These are phyloP conservation scores for Fusarium albidum DNA, from an alignment of 2,329 filamentous ascomycete genomes.

Conservation along the genomic window DNA sequence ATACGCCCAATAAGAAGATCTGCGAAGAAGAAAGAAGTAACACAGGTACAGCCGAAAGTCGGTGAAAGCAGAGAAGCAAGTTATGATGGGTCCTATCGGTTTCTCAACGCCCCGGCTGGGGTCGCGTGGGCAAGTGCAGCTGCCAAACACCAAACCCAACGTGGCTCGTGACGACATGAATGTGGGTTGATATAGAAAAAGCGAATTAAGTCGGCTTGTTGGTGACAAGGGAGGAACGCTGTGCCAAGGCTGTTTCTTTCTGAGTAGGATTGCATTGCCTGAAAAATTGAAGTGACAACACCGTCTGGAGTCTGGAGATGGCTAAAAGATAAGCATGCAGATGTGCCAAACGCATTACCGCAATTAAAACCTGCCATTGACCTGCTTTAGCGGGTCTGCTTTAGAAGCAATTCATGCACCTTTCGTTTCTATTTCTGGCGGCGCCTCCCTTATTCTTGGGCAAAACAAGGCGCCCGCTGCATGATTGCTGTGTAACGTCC, in stretches of 20 bases:
- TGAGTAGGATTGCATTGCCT: not conserved
- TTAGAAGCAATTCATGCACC: conserved; percentile 7
- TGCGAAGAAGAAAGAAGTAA: conserved; percentile 1
- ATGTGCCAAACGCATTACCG: not conserved
- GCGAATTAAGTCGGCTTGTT: too few relatives aligned
- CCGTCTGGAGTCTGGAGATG: not conserved
- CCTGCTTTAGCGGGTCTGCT: conserved; percentile 2
- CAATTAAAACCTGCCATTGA: not conserved
- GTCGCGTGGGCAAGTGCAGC: conserved; percentile 16
- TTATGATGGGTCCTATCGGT: conserved; percentile 18
- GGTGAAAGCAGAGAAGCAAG: conserved; percentile 29
- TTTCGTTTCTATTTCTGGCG: conserved; percentile 8
- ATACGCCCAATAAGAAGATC: not conserved
- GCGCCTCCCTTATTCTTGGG: conserved; percentile 5
- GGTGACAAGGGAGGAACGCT: too few relatives aligned
- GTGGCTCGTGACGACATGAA: too few relatives aligned
- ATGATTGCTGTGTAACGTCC: conserved; percentile 2
- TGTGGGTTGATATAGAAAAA: too few relatives aligned
- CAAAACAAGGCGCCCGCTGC: conserved; percentile 6
- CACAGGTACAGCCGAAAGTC: conserved; percentile 25
- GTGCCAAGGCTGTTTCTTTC: too few relatives aligned
- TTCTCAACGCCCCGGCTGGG: conserved; percentile 11
- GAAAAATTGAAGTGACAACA: not conserved
- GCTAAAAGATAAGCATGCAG: not conserved
- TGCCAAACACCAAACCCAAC: not conserved